phyloP scores from a whole-genome alignment of 2,329 filamentous ascomycete species.

The Tolypocladium ovalisporum region DNA sequence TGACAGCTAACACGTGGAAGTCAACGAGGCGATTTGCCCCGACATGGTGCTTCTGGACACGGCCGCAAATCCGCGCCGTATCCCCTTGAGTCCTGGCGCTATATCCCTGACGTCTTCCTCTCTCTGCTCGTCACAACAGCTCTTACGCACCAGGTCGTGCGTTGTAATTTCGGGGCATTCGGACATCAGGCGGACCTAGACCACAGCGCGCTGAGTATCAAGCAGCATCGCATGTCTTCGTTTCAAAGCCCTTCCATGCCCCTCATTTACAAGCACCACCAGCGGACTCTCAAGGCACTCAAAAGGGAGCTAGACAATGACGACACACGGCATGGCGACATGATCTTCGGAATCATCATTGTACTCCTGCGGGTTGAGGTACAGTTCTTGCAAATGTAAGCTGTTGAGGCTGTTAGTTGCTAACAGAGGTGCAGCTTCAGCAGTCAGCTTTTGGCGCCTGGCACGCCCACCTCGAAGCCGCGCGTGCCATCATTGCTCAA shows the following conservation, averaged over 20 bases:
- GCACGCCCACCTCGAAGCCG: constrained; percentile 4
- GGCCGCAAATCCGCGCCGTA: constrained; percentile 2
- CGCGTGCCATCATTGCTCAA: constrained; percentile 4
- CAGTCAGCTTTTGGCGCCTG: constrained; percentile 7
- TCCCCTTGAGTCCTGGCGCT: constrained; percentile 2
- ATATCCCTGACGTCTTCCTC: constrained; percentile 4
- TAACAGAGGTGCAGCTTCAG: constrained; percentile 1
- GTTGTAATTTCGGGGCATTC: not conserved
- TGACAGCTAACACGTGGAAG: not conserved
- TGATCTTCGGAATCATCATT: constrained; percentile 1
- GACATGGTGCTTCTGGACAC: constrained; percentile 8
- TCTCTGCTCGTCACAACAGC: constrained; percentile 3
- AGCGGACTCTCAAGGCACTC: constrained; percentile 1
- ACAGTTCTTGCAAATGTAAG: too few relatives aligned
- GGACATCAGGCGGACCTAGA: not conserved
- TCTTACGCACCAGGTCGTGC: constrained; percentile 4
- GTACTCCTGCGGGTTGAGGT: constrained; percentile 4
- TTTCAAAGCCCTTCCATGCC: constrained; percentile 2
- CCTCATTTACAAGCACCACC: constrained; percentile 3
- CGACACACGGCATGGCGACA: constrained; percentile 1
- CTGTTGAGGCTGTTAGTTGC: not conserved
- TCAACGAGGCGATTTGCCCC: constrained; percentile 1
- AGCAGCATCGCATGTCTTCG: not conserved
- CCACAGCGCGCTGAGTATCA: not conserved
- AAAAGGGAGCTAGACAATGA: constrained; percentile 1